Conservation (phyloP, 139 green algal species). For the Picochlorum sp. region DNA sequence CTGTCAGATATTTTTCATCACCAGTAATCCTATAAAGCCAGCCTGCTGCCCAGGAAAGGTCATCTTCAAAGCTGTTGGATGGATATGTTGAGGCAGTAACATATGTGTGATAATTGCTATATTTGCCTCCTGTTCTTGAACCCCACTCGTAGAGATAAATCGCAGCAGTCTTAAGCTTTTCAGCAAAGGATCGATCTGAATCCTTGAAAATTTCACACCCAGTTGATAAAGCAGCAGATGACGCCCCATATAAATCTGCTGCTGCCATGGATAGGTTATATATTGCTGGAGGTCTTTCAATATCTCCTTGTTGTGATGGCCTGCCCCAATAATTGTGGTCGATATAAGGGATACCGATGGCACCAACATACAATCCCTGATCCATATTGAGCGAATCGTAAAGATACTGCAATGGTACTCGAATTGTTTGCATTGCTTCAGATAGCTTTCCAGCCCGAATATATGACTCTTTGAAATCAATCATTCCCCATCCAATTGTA, state of each 20-base stretch:
- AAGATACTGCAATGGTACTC: neutral
- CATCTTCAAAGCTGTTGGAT: slow-evolving; percentile 17
- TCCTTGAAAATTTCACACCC: neutral
- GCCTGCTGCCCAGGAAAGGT: slow-evolving; percentile 28
- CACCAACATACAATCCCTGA: neutral
- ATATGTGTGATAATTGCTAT: slow-evolving; percentile 1
- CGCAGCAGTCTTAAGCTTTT: neutral
- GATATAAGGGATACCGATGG: neutral
- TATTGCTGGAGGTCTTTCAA: neutral
- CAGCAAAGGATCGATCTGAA: neutral
- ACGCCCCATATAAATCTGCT: neutral
- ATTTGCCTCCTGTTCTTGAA: neutral
- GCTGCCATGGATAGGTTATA: neutral
- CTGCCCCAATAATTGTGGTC: slow-evolving; percentile 7
- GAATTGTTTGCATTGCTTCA: neutral
- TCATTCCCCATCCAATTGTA: neutral
- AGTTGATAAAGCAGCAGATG: neutral
- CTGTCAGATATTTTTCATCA: slow-evolving; percentile 9
- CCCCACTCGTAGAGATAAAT: neutral
- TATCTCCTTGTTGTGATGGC: neutral
- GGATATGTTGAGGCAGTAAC: slow-evolving; percentile 12
- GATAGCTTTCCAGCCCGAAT: neutral
- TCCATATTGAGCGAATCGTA: neutral
- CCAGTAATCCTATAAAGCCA: slow-evolving; percentile 34
- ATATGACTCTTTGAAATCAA: slow-evolving; percentile 3